These are phyloP conservation scores for Crithidia acanthocephali DNA, from an alignment of 208 protist species.

Conservation along the genomic window DNA sequence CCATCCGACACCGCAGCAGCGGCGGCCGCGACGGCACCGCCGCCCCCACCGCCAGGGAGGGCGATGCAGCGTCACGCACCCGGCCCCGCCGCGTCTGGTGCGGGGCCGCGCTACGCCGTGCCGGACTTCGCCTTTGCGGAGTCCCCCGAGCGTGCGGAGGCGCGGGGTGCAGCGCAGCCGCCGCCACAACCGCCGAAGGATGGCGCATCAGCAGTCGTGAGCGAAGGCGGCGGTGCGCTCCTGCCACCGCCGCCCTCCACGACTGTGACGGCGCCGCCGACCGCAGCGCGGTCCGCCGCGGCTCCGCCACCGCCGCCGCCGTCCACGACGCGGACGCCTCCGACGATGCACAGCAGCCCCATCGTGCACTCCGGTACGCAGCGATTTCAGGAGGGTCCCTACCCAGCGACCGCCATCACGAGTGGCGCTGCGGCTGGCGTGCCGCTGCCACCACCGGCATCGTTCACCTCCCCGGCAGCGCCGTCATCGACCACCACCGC, in stretches of 20 bases:
- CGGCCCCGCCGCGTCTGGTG: neutral
- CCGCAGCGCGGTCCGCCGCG: neutral
- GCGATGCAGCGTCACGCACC: neutral
- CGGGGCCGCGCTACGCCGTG: conserved; percentile 18
- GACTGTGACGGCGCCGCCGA: neutral
- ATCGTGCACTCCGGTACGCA: neutral
- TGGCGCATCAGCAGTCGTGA: neutral
- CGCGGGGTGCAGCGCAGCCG: neutral
- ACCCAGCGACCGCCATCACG: too few species aligned
- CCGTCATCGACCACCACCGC: neutral
- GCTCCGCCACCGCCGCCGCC: neutral
- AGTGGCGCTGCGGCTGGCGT: too few species aligned
- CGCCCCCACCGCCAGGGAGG: conserved; percentile 8
- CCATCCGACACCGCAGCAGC: neutral
- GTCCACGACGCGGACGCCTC: neutral
- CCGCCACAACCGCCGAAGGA: neutral
- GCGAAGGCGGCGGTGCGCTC: neutral
- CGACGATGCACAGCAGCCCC: conserved; percentile 2
- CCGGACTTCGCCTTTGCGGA: conserved; percentile 18
- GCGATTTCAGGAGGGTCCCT: neutral
- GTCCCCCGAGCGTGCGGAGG: neutral
- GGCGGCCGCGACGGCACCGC: neutral
- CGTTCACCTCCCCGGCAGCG: neutral
- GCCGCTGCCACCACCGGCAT: neutral
- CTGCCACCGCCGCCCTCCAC: neutral